These are phyloP conservation scores for Gonapodya sp. DNA, from an alignment of 192 early-diverging fungal genomes.

Conservation along the genomic window DNA sequence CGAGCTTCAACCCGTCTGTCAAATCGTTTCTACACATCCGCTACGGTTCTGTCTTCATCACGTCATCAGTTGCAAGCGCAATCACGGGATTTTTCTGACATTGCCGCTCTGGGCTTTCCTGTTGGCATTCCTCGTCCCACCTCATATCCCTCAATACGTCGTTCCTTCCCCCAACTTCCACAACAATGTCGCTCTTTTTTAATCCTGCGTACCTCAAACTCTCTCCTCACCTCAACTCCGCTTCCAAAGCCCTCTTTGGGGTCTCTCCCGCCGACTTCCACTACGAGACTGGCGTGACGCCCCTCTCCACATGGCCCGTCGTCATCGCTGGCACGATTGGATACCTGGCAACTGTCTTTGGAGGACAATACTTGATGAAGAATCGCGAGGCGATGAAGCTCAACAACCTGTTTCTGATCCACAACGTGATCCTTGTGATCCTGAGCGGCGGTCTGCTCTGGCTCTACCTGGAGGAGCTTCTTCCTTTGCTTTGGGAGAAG, in stretches of 20 bases:
- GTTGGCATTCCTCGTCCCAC: not conserved
- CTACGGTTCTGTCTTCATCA: no score
- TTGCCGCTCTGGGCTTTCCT: no score
- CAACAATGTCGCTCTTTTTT: not conserved
- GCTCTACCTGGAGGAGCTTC: constrained; percentile 66
- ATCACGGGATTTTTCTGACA: no score
- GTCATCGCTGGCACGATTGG: constrained; percentile 32
- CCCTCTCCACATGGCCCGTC: constrained; percentile 37
- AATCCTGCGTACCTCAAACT: not conserved
- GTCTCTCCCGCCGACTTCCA: constrained; percentile 30
- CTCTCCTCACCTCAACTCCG: not conserved
- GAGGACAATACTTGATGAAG: constrained; percentile 63
- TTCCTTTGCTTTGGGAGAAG: constrained; percentile 56
- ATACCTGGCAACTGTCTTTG: constrained; percentile 71
- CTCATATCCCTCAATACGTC: not conserved
- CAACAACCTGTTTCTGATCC: constrained; percentile 62
- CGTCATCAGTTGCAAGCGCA: no score
- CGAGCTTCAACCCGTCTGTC: no score
- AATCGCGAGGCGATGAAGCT: constrained; percentile 57
- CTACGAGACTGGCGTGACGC: constrained; percentile 28
- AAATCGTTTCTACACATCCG: no score
- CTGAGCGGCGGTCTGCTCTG: constrained; percentile 59
- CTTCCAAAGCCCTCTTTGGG: not conserved
- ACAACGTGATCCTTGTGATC: constrained; percentile 71
- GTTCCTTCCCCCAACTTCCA: not conserved